A percentile compares a stretch with the other conserved stretches of the same genome.
Evolutionary conservation across 1,284 basidiomycete genomes (phyloP).

Genomic region (Athelia sp.): DNA sequence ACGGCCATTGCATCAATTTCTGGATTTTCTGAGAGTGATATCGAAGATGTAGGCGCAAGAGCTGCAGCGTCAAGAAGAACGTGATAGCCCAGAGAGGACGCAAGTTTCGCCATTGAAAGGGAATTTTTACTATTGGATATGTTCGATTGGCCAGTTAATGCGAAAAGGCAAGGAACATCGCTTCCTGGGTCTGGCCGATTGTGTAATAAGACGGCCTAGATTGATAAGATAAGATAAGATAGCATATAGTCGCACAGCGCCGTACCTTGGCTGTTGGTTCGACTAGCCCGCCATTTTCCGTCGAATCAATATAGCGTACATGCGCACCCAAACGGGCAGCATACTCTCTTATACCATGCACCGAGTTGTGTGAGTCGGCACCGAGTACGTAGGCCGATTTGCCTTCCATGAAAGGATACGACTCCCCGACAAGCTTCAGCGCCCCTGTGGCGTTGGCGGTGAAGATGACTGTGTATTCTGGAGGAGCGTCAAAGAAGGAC

Average conservation of each 20-base stretch:
- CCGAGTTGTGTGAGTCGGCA: constrained; percentile 77
- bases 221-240: constrained; percentile 3
- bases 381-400: constrained; percentile 60
- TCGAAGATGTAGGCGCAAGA: constrained; percentile 63
- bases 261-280: constrained; percentile 52
- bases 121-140: constrained; percentile 66
- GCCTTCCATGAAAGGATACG: constrained; percentile 61
- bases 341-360: constrained; percentile 77
- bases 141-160: constrained; percentile 76
- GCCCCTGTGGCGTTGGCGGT: constrained; percentile 77
- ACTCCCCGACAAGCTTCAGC: constrained; percentile 76
- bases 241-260: constrained; percentile 14
- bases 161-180: constrained; percentile 55
- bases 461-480: constrained; percentile 77
- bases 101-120: constrained; percentile 52
- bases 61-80: constrained; percentile 78
- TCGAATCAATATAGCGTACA: constrained; percentile 62
- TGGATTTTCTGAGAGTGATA: constrained; percentile 59
- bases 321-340: constrained; percentile 49
- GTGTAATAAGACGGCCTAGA: constrained; percentile 37
- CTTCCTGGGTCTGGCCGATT: constrained; percentile 38
- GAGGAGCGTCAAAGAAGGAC: constrained; percentile 66
- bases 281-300: constrained; percentile 58
- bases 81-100: constrained; percentile 63
- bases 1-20: constrained; percentile 76